Evolutionary conservation across 2,329 filamentous ascomycete genomes (phyloP).

Genomic region (Orbilia brochopaga): DNA sequence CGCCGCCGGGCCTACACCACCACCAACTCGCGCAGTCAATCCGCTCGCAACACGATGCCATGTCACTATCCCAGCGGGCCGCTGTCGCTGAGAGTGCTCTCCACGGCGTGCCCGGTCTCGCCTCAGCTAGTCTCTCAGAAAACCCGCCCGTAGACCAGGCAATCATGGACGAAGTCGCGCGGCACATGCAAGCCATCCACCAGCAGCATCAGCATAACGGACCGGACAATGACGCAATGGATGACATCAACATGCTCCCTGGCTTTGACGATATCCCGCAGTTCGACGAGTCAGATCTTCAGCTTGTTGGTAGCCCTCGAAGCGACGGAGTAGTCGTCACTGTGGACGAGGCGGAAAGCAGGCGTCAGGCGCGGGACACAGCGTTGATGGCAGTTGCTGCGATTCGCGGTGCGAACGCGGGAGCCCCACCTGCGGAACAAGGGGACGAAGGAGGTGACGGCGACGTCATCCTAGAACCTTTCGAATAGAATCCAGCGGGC

Average conservation of each 20-base stretch:
- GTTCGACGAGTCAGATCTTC: conserved; percentile 37
- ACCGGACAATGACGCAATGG: conserved; percentile 21
- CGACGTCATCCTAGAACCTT: conserved; percentile 23
- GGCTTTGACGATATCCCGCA: conserved; percentile 41
- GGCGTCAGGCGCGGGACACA: conserved; percentile 14
- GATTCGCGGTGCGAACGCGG: conserved; percentile 6
- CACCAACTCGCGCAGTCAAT: conserved; percentile 50
- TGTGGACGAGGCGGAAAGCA: conserved; percentile 22
- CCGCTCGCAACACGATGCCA: conserved; percentile 44
- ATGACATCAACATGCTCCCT: conserved; percentile 43
- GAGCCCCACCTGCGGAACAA: conserved; percentile 1
- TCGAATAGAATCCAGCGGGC: conserved; percentile 14
- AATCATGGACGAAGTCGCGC: conserved; percentile 53
- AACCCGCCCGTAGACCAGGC: conserved; percentile 53
- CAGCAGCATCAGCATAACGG: conserved; percentile 31
- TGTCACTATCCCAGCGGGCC: conserved; percentile 42
- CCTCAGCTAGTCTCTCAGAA: conserved; percentile 13
- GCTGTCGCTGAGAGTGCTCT: conserved; percentile 31
- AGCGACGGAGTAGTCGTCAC: conserved; percentile 22
- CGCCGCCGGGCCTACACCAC: conserved; percentile 43
- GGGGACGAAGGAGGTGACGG: conserved; percentile 18
- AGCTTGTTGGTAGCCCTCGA: conserved; percentile 29
- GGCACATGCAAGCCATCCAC: conserved; percentile 23
- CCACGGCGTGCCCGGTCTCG: conserved; percentile 6
- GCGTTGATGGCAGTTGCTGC: conserved; percentile 39